Conservation (phyloP, 208 protist species). For the Leishmania lainsoni region DNA sequence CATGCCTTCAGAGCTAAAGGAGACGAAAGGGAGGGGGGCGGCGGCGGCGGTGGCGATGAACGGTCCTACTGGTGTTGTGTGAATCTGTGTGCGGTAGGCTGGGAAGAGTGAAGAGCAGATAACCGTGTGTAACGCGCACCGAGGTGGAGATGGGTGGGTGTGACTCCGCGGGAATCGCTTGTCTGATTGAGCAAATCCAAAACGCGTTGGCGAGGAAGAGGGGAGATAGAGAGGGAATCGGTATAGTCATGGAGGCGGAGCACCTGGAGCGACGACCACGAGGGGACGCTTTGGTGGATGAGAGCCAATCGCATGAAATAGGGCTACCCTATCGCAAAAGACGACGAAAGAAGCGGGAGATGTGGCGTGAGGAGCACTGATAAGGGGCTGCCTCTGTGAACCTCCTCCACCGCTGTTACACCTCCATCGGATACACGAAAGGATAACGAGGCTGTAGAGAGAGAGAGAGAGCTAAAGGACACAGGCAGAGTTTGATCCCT, state of each 20-base stretch:
- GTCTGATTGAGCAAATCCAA: background rate
- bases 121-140: background rate
- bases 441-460: background rate
- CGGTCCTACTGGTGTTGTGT: background rate
- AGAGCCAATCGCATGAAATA: too few relatives aligned
- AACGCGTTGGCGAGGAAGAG: background rate
- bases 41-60: background rate
- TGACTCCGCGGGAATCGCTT: background rate
- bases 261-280: background rate
- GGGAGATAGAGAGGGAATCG: background rate
- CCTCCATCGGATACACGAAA: background rate
- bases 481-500: background rate
- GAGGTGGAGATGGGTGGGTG: background rate
- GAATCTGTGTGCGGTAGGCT: background rate
- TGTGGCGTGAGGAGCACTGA: background rate
- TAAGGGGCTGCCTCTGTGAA: background rate
- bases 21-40: background rate
- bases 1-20: constrained; percentile 6
- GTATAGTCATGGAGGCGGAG: background rate
- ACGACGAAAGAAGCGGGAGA: background rate
- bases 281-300: background rate
- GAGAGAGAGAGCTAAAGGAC: background rate
- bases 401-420: background rate
- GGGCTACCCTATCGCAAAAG: background rate
- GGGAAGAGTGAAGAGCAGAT: background rate